phyloP scores from a whole-genome alignment of 805 yeast genomes.

The Blastobotrys mokoenaii region DNA sequence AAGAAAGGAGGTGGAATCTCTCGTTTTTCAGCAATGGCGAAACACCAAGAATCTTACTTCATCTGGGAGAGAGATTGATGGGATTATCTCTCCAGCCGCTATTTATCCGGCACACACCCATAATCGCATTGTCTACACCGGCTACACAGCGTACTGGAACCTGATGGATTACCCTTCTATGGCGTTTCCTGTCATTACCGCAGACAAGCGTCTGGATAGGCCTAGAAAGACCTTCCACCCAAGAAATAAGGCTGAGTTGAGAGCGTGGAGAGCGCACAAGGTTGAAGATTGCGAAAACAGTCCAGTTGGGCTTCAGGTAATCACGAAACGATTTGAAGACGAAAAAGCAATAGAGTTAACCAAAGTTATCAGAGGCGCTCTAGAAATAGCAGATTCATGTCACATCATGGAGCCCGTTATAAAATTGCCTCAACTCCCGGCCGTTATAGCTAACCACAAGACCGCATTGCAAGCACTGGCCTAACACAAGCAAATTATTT shows the following conservation, averaged over 20 bases:
- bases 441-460: too few relatives aligned
- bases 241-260: slow-evolving; percentile 21
- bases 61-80: slow-evolving; percentile 39
- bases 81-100: slow-evolving; percentile 39
- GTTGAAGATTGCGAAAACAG: slow-evolving; percentile 40
- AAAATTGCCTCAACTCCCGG: too few relatives aligned
- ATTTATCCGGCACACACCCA: slow-evolving; percentile 22
- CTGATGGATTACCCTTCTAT: slow-evolving; percentile 17
- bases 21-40: slow-evolving; percentile 31
- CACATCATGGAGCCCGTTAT: too few relatives aligned
- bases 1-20: slow-evolving; percentile 9
- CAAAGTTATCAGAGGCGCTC: background rate
- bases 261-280: slow-evolving; percentile 32
- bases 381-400: background rate
- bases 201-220: slow-evolving; percentile 35
- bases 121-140: slow-evolving; percentile 1
- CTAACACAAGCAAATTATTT: too few relatives aligned
- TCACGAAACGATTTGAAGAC: slow-evolving; percentile 48
- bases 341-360: slow-evolving; percentile 40
- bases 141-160: slow-evolving; percentile 15
- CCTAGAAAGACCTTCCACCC: background rate
- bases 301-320: slow-evolving; percentile 48
- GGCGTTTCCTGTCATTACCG: slow-evolving; percentile 16
- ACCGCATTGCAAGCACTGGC: too few relatives aligned
- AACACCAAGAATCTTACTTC: slow-evolving; percentile 29